Base-by-base conservation (phyloP, 2,329 filamentous ascomycete species). In the Diaporthe citriasiana region DNA sequence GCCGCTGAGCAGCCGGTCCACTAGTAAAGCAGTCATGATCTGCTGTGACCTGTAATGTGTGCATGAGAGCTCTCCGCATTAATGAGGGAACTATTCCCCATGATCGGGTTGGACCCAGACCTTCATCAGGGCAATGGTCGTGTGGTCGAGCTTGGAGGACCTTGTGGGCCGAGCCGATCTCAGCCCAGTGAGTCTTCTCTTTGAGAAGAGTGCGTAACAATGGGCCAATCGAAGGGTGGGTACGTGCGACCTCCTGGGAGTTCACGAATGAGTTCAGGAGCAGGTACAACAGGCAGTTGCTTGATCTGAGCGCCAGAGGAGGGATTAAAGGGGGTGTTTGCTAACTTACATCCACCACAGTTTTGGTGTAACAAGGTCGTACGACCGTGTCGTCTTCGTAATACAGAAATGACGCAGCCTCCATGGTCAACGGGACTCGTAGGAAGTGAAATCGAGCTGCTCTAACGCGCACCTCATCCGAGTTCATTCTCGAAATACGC, bases 381-480 rank as follows among this genome's bases (percentile, higher is more conserved):
- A 42, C 56, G 5, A 40, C 56, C 12, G 56, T 17, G 13, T 13
- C 56, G n/a, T 59, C 56, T 13, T 59, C 35, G 13, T 59, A 59
- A 25, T 59, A 59, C 35, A 59, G n/a, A 13, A 40, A 59, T 25
- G 56, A 15, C 22, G 56, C 56, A 42, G 56, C 53, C 27, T 59
- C 56, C 56, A 59, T 59, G 13, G 56, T 59, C 4, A 59, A 59
- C 1, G 56, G 56, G 12, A 40, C 56, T 17, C 56, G 56, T 13
- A 59, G 35, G n/a, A 27, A 40, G 56, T 59, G 56, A 17, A 59
- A 59, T 19, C n/a, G 56, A 59, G 56, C 56, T 59, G 56, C 56
- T 25, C 56, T 59, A n/a, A 59, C 35, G 35, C 56, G 56, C 22
- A 59, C 35, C 35, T 59, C 35, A 3, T 59, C 35, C 12, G 35